These are phyloP conservation scores for Dryadomyces sulphureus DNA, from an alignment of 2,329 filamentous ascomycete species.

Conservation along the genomic window DNA sequence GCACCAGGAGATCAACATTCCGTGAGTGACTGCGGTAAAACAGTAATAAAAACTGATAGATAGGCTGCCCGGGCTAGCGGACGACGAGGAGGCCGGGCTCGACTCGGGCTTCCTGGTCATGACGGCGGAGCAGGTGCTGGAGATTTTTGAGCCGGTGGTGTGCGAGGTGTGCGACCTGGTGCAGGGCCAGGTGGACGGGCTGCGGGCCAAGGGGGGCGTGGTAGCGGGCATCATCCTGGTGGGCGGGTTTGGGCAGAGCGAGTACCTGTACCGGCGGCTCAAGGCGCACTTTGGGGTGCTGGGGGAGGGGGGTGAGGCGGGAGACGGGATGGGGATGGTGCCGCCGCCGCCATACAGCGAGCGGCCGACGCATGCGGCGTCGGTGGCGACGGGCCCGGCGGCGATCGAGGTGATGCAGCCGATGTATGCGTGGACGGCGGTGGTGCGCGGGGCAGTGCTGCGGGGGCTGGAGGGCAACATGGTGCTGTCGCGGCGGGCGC, in stretches of 20 bases:
- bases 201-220: slow-evolving; percentile 44
- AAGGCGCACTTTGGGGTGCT: slow-evolving; percentile 46
- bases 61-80: slow-evolving; percentile 57
- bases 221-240: slow-evolving; percentile 68
- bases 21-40: slow-evolving; percentile 27
- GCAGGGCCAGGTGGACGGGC: slow-evolving; percentile 49
- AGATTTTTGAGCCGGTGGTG: slow-evolving; percentile 62
- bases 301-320: not conserved
- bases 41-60: not conserved
- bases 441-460: slow-evolving; percentile 63
- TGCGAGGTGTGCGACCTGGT: slow-evolving; percentile 55
- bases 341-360: slow-evolving; percentile 52
- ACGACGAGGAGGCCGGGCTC: slow-evolving; percentile 60
- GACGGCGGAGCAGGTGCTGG: slow-evolving; percentile 52
- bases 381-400: slow-evolving; percentile 22
- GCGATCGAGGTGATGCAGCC: slow-evolving; percentile 71
- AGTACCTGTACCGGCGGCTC: slow-evolving; percentile 58
- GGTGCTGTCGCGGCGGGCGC: slow-evolving; percentile 58
- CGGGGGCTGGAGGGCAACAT: slow-evolving; percentile 64
- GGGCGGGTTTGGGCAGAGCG: slow-evolving; percentile 67
- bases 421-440: slow-evolving; percentile 68
- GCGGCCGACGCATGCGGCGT: slow-evolving; percentile 45
- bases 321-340: slow-evolving; percentile 9
- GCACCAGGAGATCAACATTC: slow-evolving; percentile 61
- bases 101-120: slow-evolving; percentile 67